A percentile compares a stretch with the other conserved stretches of the same genome.
Conservation (phyloP, 2,329 filamentous ascomycete genomes). For the Ophiostoma novo-ulmi region DNA sequence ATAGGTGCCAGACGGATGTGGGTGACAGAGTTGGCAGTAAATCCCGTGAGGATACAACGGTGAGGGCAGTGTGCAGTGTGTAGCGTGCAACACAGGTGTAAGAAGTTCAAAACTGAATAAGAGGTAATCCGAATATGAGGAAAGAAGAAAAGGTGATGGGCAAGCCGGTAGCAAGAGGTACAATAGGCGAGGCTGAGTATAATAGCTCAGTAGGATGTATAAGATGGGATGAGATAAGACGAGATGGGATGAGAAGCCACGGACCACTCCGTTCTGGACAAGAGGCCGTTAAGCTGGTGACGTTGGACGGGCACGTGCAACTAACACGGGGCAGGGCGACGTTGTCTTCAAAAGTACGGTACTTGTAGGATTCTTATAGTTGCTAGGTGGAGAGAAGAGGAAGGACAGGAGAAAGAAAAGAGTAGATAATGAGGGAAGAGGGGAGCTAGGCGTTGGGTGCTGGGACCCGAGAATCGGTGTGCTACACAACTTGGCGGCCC, state of each 20-base stretch:
- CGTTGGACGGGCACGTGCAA: conserved; percentile 1
- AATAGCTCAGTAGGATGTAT: neutral
- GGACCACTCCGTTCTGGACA: neutral
- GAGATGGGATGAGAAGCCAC: neutral
- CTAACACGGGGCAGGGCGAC: neutral
- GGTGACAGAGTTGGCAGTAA: conserved; percentile 14
- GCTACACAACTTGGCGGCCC: neutral
- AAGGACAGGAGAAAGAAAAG: neutral
- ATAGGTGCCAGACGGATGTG: neutral
- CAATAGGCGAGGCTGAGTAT: neutral
- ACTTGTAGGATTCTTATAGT: neutral
- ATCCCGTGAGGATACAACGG: conserved; percentile 18
- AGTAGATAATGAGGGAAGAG: neutral
- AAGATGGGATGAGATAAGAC: neutral
- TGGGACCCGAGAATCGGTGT: neutral
- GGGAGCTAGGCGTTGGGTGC: neutral
- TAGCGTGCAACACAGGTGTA: neutral
- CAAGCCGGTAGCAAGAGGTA: neutral
- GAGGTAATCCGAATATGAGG: neutral
- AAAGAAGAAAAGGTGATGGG: neutral
- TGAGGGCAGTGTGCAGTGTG: neutral
- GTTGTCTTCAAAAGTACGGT: neutral
- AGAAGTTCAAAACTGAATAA: neutral
- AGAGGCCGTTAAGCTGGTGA: neutral
- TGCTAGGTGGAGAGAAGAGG: neutral